These are phyloP conservation scores for Tolypocladium album DNA, from an alignment of 2,329 filamentous ascomycete species.

Conservation along the genomic window DNA sequence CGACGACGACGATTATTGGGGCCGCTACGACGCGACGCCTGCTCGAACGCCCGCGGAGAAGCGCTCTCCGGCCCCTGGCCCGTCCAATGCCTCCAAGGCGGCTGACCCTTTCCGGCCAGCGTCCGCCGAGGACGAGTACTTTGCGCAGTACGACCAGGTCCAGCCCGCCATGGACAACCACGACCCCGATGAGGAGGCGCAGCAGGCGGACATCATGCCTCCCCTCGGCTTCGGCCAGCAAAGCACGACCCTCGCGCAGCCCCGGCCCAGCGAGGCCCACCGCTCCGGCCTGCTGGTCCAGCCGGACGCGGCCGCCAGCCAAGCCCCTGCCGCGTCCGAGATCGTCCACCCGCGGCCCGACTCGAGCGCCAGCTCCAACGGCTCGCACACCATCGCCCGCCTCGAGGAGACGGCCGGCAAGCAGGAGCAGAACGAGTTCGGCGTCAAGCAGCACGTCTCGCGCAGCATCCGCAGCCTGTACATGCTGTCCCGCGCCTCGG, in stretches of 20 bases:
- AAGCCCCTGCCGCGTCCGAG: conserved; percentile 16
- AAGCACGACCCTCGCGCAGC: conserved; percentile 17
- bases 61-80: conserved; percentile 48
- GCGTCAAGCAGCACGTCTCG: conserved; percentile 69
- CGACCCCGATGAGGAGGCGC: conserved; percentile 61
- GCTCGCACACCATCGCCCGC: conserved; percentile 48
- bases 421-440: conserved; percentile 56
- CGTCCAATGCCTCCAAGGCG: conserved; percentile 7
- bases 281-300: neutral
- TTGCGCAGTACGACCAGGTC: conserved; percentile 64
- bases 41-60: conserved; percentile 51
- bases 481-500: conserved; percentile 56
- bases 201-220: conserved; percentile 18
- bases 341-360: conserved; percentile 47
- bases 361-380: conserved; percentile 47
- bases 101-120: conserved; percentile 9
- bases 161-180: conserved; percentile 74
- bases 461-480: conserved; percentile 70
- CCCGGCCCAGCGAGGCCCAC: neutral
- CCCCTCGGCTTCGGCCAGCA: conserved; percentile 17
- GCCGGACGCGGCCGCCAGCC: neutral
- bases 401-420: conserved; percentile 45
- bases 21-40: conserved; percentile 63
- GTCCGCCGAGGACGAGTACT: conserved; percentile 58
- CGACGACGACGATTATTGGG: conserved; percentile 73